Evolutionary conservation across 345 rosid species (phyloP).

Genomic region (Luvunga scandens): DNA sequence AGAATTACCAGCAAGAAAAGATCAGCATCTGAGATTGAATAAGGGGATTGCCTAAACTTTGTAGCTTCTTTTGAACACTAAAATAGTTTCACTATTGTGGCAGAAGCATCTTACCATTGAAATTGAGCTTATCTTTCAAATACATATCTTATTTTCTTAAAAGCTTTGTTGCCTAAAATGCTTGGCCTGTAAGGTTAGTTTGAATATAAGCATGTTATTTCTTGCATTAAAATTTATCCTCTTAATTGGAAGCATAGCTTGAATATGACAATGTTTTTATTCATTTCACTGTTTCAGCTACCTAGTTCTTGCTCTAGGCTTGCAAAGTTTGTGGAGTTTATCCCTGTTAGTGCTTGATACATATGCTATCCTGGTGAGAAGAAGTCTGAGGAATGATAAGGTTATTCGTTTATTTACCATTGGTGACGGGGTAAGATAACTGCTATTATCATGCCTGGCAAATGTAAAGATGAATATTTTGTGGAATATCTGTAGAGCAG

Average conservation of each 20-base stretch:
- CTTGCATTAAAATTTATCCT: too few relatives aligned
- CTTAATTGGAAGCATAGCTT: too few relatives aligned
- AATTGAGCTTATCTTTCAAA: not conserved
- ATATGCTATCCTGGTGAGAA: slow-evolving; percentile 64
- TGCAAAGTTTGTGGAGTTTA: slow-evolving; percentile 81
- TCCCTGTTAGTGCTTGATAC: slow-evolving; percentile 55
- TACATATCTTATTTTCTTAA: not conserved
- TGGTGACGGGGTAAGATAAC: slow-evolving; percentile 75
- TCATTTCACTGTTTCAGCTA: too few relatives aligned
- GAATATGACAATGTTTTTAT: too few relatives aligned
- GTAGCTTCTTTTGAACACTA: too few relatives aligned
- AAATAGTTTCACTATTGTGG: too few relatives aligned
- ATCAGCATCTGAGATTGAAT: not conserved
- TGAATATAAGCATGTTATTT: too few relatives aligned
- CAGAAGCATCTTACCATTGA: not conserved
- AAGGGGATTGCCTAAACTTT: too few relatives aligned
- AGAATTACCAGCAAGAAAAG: not conserved
- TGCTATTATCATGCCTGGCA: slow-evolving; percentile 4
- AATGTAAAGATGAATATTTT: not conserved
- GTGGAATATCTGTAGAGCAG: not conserved
- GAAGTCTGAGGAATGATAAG: slow-evolving; percentile 53
- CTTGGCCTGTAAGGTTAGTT: not conserved
- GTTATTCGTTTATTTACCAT: slow-evolving; percentile 50
- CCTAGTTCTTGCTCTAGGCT: slow-evolving; percentile 62
- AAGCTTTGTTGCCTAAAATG: not conserved